Evolutionary conservation across 352 stramenopile species (phyloP).

Genomic region (Phytophthora pseudosyringae): DNA sequence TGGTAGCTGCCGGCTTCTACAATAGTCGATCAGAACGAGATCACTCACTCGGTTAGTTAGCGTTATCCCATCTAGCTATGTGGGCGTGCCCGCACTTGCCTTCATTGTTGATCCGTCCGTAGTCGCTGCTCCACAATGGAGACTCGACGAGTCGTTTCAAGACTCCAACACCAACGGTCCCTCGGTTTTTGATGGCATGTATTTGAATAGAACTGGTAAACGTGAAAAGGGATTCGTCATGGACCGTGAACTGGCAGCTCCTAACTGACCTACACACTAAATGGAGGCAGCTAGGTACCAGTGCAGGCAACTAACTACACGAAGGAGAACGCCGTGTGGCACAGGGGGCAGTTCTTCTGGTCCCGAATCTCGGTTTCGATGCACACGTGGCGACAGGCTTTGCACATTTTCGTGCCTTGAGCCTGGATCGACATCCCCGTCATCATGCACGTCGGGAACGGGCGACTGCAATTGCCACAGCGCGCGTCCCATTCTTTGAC

Average conservation of each 20-base stretch:
- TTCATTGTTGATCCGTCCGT: slow-evolving; percentile 31
- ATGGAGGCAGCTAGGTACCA: background rate
- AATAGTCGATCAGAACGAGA: background rate
- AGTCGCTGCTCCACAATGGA: slow-evolving; percentile 18
- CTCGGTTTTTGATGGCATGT: background rate
- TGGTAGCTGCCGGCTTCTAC: slow-evolving; percentile 21
- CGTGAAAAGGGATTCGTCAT: slow-evolving; percentile 2
- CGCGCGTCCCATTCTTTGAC: slow-evolving; percentile 89
- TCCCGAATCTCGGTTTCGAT: slow-evolving; percentile 87
- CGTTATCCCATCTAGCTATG: slow-evolving; percentile 1
- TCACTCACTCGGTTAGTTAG: slow-evolving; percentile 1
- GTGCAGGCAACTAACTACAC: slow-evolving; percentile 4
- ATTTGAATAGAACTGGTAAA: slow-evolving; percentile 9
- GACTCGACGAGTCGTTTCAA: slow-evolving; percentile 35
- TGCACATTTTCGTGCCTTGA: slow-evolving; percentile 81
- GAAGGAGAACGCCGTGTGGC: slow-evolving; percentile 68
- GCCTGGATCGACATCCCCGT: slow-evolving; percentile 78
- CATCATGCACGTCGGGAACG: slow-evolving; percentile 82
- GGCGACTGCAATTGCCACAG: slow-evolving; percentile 79
- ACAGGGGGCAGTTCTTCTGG: slow-evolving; percentile 89
- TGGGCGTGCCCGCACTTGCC: slow-evolving; percentile 19
- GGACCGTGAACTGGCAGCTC: background rate
- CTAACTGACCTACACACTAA: background rate
- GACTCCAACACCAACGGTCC: slow-evolving; percentile 14
- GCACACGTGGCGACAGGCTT: slow-evolving; percentile 86